Conservation (phyloP, 371 early-diverging fungal genomes). For the Actinomucor elegans region DNA sequence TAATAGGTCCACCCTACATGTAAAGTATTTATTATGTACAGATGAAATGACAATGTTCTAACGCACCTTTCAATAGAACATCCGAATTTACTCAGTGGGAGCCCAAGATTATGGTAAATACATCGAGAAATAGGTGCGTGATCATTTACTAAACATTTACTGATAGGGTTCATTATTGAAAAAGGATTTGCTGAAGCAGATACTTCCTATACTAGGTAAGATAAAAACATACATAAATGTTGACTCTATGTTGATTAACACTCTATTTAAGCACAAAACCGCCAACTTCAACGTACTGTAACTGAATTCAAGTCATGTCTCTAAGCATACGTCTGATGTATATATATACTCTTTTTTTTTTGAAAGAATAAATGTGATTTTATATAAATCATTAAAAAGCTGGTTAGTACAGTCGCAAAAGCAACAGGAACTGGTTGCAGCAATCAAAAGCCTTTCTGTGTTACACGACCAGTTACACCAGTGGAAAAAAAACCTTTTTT, state of each 20-base stretch:
- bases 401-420: not conserved
- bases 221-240: not conserved
- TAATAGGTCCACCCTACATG: constrained; percentile 63
- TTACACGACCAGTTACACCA: not conserved
- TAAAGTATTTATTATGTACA: constrained; percentile 29
- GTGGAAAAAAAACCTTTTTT: constrained; percentile 6
- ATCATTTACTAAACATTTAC: no score
- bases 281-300: constrained; percentile 44
- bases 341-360: not conserved
- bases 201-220: constrained; percentile 47
- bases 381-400: no score
- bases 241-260: not conserved
- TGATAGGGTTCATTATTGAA: constrained; percentile 37
- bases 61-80: no score
- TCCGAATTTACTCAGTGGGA: constrained; percentile 25
- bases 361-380: no score
- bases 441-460: constrained; percentile 6
- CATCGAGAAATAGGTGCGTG: not conserved
- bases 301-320: constrained; percentile 32
- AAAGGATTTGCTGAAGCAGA: constrained; percentile 46
- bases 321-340: not conserved
- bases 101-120: constrained; percentile 27
- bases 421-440: constrained; percentile 18
- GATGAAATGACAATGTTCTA: no score
- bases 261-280: constrained; percentile 40